A percentile compares a stretch with the other conserved stretches of the same genome.
Conservation (phyloP, 2,329 filamentous ascomycete genomes). For the Colletotrichum falcatum region DNA sequence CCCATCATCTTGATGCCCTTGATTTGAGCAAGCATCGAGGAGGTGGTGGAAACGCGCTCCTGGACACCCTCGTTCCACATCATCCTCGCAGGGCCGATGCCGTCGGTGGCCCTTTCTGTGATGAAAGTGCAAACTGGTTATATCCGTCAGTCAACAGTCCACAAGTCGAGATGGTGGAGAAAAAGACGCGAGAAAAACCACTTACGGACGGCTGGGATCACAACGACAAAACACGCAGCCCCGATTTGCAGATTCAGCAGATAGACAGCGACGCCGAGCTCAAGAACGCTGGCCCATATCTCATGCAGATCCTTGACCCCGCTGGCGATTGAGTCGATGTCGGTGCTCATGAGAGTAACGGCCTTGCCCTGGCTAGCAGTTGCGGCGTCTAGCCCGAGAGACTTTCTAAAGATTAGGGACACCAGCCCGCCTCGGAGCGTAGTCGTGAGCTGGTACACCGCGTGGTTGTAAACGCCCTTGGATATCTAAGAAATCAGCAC, state of each 20-base stretch:
- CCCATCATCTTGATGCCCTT: slow-evolving; percentile 54
- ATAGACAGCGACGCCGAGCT: slow-evolving; percentile 40
- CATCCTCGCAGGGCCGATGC: slow-evolving; percentile 20
- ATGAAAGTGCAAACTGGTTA: slow-evolving; percentile 16
- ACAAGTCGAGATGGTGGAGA: not conserved
- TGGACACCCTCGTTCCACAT: slow-evolving; percentile 49
- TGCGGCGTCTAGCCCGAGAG: slow-evolving; percentile 35
- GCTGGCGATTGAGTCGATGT: slow-evolving; percentile 37
- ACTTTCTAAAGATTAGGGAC: slow-evolving; percentile 42
- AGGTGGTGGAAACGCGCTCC: slow-evolving; percentile 48
- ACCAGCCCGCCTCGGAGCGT: slow-evolving; percentile 44
- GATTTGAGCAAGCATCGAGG: slow-evolving; percentile 48
- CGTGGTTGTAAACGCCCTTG: slow-evolving; percentile 39
- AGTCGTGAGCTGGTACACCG: slow-evolving; percentile 41
- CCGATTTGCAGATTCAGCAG: slow-evolving; percentile 42
- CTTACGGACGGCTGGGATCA: slow-evolving; percentile 52
- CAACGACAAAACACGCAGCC: slow-evolving; percentile 47
- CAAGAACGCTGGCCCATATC: slow-evolving; percentile 42
- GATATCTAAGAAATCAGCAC: slow-evolving; percentile 24
- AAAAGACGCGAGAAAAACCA: not conserved
- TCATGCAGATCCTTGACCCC: slow-evolving; percentile 41
- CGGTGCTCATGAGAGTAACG: slow-evolving; percentile 41
- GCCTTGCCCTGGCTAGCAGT: slow-evolving; percentile 39
- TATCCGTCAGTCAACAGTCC: not conserved
- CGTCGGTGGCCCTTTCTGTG: slow-evolving; percentile 22